Evolutionary conservation across 139 green algal species (phyloP).

Genomic region (Dunaliella primolecta): DNA sequence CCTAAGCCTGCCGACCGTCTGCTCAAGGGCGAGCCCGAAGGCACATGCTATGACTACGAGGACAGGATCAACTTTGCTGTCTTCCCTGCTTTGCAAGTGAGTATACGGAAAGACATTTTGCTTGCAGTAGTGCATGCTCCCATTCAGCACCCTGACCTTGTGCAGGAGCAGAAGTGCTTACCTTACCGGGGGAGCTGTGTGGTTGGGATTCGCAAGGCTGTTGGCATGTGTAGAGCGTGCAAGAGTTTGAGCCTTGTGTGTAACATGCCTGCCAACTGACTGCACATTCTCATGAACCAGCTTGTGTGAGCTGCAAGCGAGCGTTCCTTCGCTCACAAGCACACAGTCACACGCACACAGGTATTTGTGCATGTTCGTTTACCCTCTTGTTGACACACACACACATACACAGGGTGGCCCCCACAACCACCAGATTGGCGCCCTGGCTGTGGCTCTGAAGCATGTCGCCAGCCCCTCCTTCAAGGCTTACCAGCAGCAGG

Average conservation of each 20-base stretch:
- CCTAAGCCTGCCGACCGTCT: slow-evolving; percentile 59
- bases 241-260: background rate
- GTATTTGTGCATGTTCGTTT: too few relatives aligned
- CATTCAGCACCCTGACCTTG: background rate
- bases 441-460: slow-evolving; percentile 95
- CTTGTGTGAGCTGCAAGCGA: too few relatives aligned
- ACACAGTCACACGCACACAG: too few relatives aligned
- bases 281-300: too few relatives aligned
- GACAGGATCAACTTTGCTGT: slow-evolving; percentile 96
- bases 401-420: slow-evolving; percentile 80
- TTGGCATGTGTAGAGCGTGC: background rate
- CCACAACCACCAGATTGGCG: slow-evolving; percentile 99
- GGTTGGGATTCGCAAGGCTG: background rate
- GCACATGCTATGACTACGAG: slow-evolving; percentile 81
- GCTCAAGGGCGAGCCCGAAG: slow-evolving; percentile 58
- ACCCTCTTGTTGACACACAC: too few relatives aligned
- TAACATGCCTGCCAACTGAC: too few relatives aligned
- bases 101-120: background rate
- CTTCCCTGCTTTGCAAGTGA: slow-evolving; percentile 76
- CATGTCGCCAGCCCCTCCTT: slow-evolving; percentile 85
- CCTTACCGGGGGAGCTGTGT: background rate
- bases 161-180: too few relatives aligned
- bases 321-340: too few relatives aligned
- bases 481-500: slow-evolving; percentile 78
- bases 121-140: background rate